Evolutionary conservation across 805 yeast genomes (phyloP).

Genomic region (Wickerhamiella galacta): DNA sequence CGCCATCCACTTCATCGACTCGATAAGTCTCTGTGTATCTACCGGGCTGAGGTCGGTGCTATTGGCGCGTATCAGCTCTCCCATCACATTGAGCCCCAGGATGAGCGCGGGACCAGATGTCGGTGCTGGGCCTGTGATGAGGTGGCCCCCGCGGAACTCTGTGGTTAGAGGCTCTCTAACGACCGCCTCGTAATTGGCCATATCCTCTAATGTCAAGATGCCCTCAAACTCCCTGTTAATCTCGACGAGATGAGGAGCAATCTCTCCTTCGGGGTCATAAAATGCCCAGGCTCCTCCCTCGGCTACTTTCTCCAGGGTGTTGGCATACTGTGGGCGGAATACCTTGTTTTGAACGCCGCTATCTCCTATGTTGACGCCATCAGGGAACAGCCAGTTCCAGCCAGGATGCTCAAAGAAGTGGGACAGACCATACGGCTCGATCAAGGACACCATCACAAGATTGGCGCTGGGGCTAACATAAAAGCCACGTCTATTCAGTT

Average conservation of each 20-base stretch:
- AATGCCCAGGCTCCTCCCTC: conserved; percentile 64
- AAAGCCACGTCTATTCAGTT: conserved; percentile 52
- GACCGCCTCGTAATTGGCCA: conserved; percentile 39
- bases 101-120: conserved; percentile 72
- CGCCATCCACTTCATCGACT: conserved; percentile 88
- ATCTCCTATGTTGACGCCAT: conserved; percentile 3
- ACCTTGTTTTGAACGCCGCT: no score
- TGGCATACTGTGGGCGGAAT: conserved; percentile 49
- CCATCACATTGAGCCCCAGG: conserved; percentile 55
- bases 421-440: neutral
- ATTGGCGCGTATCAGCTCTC: conserved; percentile 26
- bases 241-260: conserved; percentile 43
- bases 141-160: conserved; percentile 27
- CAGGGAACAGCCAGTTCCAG: conserved; percentile 19
- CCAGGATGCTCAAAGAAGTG: conserved; percentile 9
- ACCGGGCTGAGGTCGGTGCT: conserved; percentile 30
- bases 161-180: conserved; percentile 29
- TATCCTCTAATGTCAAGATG: conserved; percentile 45
- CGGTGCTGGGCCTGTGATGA: conserved; percentile 50
- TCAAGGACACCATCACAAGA: neutral
- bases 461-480: conserved; percentile 16
- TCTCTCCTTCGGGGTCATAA: conserved; percentile 67
- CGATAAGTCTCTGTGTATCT: conserved; percentile 53
- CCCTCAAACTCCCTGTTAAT: conserved; percentile 47
- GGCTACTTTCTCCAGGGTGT: conserved; percentile 53